Conservation (phyloP, 208 protist species). For the Leishmania lainsoni region DNA sequence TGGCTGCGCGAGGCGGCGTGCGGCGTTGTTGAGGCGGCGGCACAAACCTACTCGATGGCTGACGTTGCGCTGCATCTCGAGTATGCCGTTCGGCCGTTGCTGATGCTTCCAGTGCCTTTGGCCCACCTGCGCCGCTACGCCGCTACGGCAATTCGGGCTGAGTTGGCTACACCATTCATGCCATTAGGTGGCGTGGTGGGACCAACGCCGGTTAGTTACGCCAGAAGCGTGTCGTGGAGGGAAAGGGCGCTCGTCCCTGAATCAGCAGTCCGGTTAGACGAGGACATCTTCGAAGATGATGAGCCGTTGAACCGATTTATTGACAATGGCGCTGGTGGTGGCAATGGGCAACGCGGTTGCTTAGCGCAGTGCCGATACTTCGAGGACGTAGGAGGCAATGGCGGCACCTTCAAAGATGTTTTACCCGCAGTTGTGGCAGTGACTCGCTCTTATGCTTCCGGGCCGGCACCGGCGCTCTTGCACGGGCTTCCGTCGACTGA, state of each 20-base stretch:
- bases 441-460: slow-evolving; percentile 6
- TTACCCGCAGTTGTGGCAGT: slow-evolving; percentile 12
- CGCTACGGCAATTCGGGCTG: slow-evolving; percentile 25
- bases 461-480: slow-evolving; percentile 9
- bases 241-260: too few relatives aligned
- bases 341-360: background rate
- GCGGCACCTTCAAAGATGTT: slow-evolving; percentile 3
- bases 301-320: background rate
- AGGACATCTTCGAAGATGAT: background rate
- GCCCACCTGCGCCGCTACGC: slow-evolving; percentile 30
- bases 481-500: slow-evolving; percentile 4
- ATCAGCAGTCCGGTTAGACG: background rate
- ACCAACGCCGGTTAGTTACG: background rate
- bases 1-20: slow-evolving; percentile 59
- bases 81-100: slow-evolving; percentile 46
- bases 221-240: background rate
- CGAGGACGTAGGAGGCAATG: background rate
- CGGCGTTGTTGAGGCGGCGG: slow-evolving; percentile 57
- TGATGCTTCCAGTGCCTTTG: slow-evolving; percentile 38
- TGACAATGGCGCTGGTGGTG: background rate
- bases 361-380: background rate
- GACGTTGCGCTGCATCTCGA: slow-evolving; percentile 52
- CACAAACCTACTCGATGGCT: slow-evolving; percentile 40
- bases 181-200: background rate
- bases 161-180: slow-evolving; percentile 8